Percentiles rank a stretch among this genome's conserved stretches.
Conservation (phyloP, 148 eudicot species). For the Heliosperma pusillum region DNA sequence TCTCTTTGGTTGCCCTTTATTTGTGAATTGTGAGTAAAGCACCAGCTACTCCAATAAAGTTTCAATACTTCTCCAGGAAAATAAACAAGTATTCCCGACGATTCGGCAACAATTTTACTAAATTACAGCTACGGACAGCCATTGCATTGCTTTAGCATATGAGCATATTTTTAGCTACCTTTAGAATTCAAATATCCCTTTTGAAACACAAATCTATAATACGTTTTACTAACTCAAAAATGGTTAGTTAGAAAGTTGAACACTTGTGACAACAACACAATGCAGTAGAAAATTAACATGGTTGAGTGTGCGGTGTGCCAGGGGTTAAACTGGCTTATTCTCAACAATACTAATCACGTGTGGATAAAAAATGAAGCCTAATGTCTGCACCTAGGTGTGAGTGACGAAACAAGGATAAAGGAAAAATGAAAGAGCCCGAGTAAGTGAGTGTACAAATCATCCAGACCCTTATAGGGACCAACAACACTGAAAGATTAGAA, state of each 20-base stretch:
- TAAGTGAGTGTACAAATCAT: background rate
- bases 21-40: background rate
- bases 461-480: background rate
- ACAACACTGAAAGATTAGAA: background rate
- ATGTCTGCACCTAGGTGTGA: background rate
- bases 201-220: background rate
- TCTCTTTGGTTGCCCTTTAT: background rate
- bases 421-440: background rate
- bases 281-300: background rate
- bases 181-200: too few species aligned
- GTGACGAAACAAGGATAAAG: background rate
- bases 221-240: background rate
- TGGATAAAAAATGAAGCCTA: background rate
- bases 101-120: background rate
- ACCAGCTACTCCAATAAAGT: background rate
- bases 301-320: background rate
- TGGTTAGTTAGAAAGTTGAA: background rate
- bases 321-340: background rate
- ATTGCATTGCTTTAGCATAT: too few species aligned
- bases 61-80: background rate
- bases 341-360: background rate
- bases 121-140: background rate
- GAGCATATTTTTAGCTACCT: too few species aligned
- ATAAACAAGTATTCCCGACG: background rate
- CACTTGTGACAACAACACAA: too few species aligned